These are phyloP conservation scores for Colletotrichum lupini DNA, from an alignment of 2,329 filamentous ascomycete species.

Conservation along the genomic window DNA sequence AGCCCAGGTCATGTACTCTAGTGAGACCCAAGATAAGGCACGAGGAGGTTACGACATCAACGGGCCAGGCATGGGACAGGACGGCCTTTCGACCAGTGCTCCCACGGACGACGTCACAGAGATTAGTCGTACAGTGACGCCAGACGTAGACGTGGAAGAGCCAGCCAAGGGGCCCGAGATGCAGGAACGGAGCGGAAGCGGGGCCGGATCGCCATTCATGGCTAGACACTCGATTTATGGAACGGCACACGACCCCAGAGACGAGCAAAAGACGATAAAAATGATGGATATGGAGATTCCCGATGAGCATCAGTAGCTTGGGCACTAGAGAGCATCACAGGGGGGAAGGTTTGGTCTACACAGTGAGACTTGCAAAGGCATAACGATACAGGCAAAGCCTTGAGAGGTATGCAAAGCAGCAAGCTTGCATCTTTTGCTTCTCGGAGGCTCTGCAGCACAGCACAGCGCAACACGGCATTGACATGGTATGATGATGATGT, in stretches of 20 bases:
- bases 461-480: constrained; percentile 5
- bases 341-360: background rate
- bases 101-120: constrained; percentile 34
- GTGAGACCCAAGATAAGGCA: constrained; percentile 30
- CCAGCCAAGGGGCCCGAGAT: constrained; percentile 54
- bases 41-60: constrained; percentile 35
- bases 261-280: constrained; percentile 39
- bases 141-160: constrained; percentile 29
- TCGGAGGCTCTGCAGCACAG: background rate
- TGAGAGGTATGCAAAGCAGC: background rate
- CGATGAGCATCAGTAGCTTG: constrained; percentile 38
- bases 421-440: background rate
- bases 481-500: background rate
- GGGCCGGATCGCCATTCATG: constrained; percentile 40
- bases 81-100: constrained; percentile 25
- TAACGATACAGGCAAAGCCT: background rate
- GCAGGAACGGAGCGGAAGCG: constrained; percentile 51
- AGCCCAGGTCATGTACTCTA: constrained; percentile 12
- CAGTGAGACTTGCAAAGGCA: background rate
- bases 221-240: constrained; percentile 33
- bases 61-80: constrained; percentile 29
- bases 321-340: constrained; percentile 15
- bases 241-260: constrained; percentile 27
- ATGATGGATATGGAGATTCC: constrained; percentile 53
- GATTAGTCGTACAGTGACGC: constrained; percentile 34